phyloP scores from a whole-genome alignment of 2,329 filamentous ascomycete genomes.

The Penicillium sp. region DNA sequence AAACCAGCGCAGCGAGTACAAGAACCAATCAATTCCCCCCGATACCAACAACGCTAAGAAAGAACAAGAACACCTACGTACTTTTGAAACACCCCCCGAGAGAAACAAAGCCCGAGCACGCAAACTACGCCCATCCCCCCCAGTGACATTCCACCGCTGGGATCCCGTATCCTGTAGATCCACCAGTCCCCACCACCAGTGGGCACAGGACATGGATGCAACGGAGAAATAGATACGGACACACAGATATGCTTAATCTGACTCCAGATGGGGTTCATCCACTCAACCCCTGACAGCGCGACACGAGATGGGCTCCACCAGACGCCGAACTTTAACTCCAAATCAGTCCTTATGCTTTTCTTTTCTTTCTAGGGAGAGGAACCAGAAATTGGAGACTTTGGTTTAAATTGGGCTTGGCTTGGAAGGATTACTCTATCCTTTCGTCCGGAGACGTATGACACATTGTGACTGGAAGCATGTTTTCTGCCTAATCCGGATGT shows the following conservation, averaged over 20 bases:
- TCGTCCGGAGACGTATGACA: not conserved
- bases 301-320: slow-evolving; percentile 1
- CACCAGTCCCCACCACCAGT: slow-evolving; percentile 22
- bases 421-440: not conserved
- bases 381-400: too few relatives aligned
- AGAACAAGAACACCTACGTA: not conserved
- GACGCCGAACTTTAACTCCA: not conserved
- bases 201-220: slow-evolving; percentile 26
- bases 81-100: not conserved
- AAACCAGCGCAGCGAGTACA: not conserved
- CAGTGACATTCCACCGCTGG: slow-evolving; percentile 6
- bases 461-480: not conserved
- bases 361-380: not conserved
- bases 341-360: not conserved
- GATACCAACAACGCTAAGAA: not conserved
- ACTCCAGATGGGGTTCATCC: slow-evolving; percentile 19
- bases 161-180: slow-evolving; percentile 24
- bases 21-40: not conserved
- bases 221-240: slow-evolving; percentile 22
- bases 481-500: not conserved
- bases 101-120: not conserved
- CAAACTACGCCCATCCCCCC: not conserved
- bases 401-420: not conserved
- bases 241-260: slow-evolving; percentile 29
- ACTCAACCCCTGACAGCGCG: not conserved